A percentile compares a stretch with the other conserved stretches of the same genome.
Evolutionary conservation across 192 early-diverging fungal species (phyloP).

Genomic region (Rhizoclosmatium globosum): DNA sequence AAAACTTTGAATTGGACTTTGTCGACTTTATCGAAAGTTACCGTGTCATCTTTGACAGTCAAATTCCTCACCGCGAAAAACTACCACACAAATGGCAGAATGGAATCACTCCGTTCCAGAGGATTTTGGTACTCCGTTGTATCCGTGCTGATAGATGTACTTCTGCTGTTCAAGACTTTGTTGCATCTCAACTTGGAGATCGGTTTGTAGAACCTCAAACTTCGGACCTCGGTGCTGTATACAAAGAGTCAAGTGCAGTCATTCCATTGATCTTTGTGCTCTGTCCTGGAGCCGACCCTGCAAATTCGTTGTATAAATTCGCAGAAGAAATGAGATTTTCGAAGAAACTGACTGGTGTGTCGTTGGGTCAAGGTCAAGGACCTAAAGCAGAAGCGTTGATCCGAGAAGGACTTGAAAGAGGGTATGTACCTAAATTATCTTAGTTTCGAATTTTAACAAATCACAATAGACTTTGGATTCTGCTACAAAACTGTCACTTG

Average conservation of each 20-base stretch:
- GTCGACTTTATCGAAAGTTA: constrained; percentile 47
- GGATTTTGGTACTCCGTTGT: constrained; percentile 59
- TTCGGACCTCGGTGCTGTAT: constrained; percentile 60
- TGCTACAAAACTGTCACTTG: constrained; percentile 68
- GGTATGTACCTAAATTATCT: constrained; percentile 10
- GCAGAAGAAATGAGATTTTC: constrained; percentile 68
- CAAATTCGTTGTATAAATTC: constrained; percentile 65
- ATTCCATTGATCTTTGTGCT: constrained; percentile 67
- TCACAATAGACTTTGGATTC: constrained; percentile 52
- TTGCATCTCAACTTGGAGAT: constrained; percentile 58
- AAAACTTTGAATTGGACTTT: constrained; percentile 59
- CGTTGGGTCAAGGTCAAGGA: constrained; percentile 68
- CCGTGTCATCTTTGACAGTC: constrained; percentile 60
- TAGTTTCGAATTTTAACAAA: neutral
- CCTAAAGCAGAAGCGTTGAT: constrained; percentile 65
- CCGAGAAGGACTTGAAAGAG: constrained; percentile 67
- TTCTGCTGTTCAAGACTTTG: constrained; percentile 65
- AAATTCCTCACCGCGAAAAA: constrained; percentile 57
- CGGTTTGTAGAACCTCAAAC: constrained; percentile 67
- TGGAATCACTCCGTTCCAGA: constrained; percentile 54
- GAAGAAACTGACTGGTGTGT: constrained; percentile 63
- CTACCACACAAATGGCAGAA: constrained; percentile 58
- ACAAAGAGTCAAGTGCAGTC: constrained; percentile 62
- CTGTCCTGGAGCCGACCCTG: constrained; percentile 67
- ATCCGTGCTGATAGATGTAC: constrained; percentile 63